Percentiles rank a stretch among this genome's conserved stretches.
These are phyloP conservation scores for Fimicolochytrium jonesii DNA, from an alignment of 192 early-diverging fungal genomes.

Conservation along the genomic window DNA sequence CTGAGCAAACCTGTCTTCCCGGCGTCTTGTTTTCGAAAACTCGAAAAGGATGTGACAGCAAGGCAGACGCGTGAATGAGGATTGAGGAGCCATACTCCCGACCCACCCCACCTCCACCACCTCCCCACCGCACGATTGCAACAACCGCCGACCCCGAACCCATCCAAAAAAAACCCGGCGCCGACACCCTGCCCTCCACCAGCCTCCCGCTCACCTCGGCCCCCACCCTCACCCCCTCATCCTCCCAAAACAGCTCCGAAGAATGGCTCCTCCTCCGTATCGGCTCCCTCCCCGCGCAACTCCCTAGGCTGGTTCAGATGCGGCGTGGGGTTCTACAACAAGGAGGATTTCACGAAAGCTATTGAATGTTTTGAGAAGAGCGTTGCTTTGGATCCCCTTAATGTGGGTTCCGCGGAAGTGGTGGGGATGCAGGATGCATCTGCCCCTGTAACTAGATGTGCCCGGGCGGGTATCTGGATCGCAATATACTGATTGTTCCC, in stretches of 20 bases:
- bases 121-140: too few species aligned
- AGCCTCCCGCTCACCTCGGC: not conserved
- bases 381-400: conserved; percentile 52
- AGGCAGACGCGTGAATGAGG: too few species aligned
- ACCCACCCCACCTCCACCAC: too few species aligned
- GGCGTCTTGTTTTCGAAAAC: too few species aligned
- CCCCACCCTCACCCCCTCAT: not conserved
- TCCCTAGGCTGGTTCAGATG: conserved; percentile 60
- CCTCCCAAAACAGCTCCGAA: conserved; percentile 21
- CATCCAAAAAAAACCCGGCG: not conserved
- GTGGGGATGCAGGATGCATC: too few species aligned
- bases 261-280: conserved; percentile 56
- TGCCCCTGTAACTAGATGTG: too few species aligned
- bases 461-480: too few species aligned
- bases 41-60: too few species aligned
- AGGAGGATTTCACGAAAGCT: conserved; percentile 54
- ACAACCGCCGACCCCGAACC: not conserved
- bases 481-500: too few species aligned
- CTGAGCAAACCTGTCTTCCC: too few species aligned
- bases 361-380: conserved; percentile 61
- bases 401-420: too few species aligned
- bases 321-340: conserved; percentile 63
- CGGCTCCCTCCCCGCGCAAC: conserved; percentile 49
- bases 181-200: not conserved
- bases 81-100: too few species aligned